phyloP scores from a whole-genome alignment of 2,329 filamentous ascomycete species.

The Talaromyces pinophilus region DNA sequence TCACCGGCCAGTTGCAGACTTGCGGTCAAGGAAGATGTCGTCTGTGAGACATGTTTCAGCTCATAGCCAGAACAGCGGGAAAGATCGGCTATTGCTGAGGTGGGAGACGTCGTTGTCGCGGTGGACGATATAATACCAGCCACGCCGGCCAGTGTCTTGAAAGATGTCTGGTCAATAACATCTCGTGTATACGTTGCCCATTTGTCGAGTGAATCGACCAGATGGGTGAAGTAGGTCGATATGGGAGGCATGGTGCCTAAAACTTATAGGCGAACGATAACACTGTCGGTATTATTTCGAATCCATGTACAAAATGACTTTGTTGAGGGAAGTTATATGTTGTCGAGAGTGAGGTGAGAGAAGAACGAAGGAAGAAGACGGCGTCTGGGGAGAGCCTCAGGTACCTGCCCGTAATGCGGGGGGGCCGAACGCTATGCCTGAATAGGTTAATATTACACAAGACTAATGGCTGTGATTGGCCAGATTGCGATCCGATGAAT shows the following conservation, averaged over 20 bases:
- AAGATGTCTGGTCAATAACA: conserved; percentile 16
- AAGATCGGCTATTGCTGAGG: not conserved
- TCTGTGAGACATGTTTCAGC: conserved; percentile 34
- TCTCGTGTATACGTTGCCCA: conserved; percentile 16
- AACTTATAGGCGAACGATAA: not conserved
- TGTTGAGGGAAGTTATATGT: not conserved
- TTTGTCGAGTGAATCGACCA: conserved; percentile 12
- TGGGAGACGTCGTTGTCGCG: not conserved
- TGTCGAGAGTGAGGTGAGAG: not conserved
- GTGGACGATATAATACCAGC: conserved; percentile 16
- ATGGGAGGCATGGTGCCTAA: conserved; percentile 12
- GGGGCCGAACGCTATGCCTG: not conserved
- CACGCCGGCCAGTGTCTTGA: conserved; percentile 17
- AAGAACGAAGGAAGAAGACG: not conserved
- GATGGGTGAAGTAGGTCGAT: conserved; percentile 3
- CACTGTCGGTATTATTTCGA: not conserved
- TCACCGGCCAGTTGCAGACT: conserved; percentile 68
- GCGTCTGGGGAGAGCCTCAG: not conserved
- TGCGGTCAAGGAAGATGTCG: conserved; percentile 52
- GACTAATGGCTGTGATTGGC: not conserved
- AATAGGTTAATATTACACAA: not conserved
- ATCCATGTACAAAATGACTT: not conserved
- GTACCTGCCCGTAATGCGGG: conserved; percentile 1
- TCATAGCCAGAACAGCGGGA: conserved; percentile 41
- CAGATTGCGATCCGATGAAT: not conserved